Evolutionary conservation across 306 rosid species (phyloP).

Genomic region (Lithocarpus polystachyus): DNA sequence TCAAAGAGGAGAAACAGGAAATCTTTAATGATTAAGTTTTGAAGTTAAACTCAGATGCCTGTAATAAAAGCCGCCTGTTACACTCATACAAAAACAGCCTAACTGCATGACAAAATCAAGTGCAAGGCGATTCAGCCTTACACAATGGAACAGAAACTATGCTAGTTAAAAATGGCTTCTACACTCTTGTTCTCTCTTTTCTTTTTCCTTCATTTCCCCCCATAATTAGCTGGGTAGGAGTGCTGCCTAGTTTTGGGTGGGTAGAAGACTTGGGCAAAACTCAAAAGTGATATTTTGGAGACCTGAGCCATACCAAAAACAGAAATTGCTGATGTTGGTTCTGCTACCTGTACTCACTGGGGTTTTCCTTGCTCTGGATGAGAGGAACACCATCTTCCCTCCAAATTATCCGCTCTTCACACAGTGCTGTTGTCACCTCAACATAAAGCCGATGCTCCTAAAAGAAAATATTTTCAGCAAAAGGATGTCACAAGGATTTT

Average conservation of each 20-base stretch:
- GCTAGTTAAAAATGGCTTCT: background rate
- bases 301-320: background rate
- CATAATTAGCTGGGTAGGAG: background rate
- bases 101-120: background rate
- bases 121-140: background rate
- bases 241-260: background rate
- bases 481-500: too few species aligned
- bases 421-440: constrained; percentile 68
- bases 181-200: background rate
- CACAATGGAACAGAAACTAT: background rate
- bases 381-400: constrained; percentile 91
- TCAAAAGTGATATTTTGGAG: background rate
- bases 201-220: too few species aligned
- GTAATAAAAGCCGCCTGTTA: background rate
- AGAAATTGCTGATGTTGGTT: background rate
- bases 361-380: constrained; percentile 72
- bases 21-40: background rate
- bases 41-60: background rate
- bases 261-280: background rate
- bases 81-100: background rate
- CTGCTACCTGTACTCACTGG: constrained; percentile 39
- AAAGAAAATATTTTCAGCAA: constrained; percentile 5
- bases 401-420: constrained; percentile 81
- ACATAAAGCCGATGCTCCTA: constrained; percentile 78
- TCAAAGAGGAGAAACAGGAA: too few species aligned